phyloP scores from a whole-genome alignment of 805 yeast species.

The Metschnikowia sp. region DNA sequence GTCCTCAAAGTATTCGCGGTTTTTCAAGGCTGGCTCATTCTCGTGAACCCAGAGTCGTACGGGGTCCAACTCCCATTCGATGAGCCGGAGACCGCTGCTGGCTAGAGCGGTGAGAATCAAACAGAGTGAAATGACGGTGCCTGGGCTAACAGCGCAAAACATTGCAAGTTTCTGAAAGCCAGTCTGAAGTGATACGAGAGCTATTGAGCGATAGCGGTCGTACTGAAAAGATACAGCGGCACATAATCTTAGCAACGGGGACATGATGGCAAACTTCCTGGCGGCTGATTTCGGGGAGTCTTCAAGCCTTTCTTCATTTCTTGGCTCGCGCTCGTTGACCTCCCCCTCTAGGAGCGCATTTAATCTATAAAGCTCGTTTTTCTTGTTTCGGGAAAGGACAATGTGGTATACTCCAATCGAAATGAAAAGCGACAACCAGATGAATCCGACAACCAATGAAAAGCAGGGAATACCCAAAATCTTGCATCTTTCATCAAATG shows the following conservation, averaged over 20 bases:
- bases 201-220: slow-evolving; percentile 3
- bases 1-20: slow-evolving; percentile 68
- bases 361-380: slow-evolving; percentile 4
- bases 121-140: slow-evolving; percentile 20
- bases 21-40: slow-evolving; percentile 60
- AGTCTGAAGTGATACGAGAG: slow-evolving; percentile 15
- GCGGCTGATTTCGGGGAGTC: no score
- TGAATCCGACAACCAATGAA: slow-evolving; percentile 55
- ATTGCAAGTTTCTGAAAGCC: slow-evolving; percentile 51
- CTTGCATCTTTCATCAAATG: slow-evolving; percentile 41
- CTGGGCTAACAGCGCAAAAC: slow-evolving; percentile 62
- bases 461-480: slow-evolving; percentile 70
- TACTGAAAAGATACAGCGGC: background rate
- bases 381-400: slow-evolving; percentile 21
- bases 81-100: slow-evolving; percentile 48
- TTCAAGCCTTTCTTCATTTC: background rate
- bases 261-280: background rate
- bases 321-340: background rate
- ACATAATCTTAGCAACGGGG: background rate
- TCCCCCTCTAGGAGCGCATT: background rate
- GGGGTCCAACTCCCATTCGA: slow-evolving; percentile 74
- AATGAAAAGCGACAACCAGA: slow-evolving; percentile 41
- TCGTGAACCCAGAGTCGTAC: slow-evolving; percentile 89
- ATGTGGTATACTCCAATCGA: slow-evolving; percentile 43
- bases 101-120: slow-evolving; percentile 39